Evolutionary conservation across 179 eudicot species (phyloP).

Genomic region (Silene vulgaris): DNA sequence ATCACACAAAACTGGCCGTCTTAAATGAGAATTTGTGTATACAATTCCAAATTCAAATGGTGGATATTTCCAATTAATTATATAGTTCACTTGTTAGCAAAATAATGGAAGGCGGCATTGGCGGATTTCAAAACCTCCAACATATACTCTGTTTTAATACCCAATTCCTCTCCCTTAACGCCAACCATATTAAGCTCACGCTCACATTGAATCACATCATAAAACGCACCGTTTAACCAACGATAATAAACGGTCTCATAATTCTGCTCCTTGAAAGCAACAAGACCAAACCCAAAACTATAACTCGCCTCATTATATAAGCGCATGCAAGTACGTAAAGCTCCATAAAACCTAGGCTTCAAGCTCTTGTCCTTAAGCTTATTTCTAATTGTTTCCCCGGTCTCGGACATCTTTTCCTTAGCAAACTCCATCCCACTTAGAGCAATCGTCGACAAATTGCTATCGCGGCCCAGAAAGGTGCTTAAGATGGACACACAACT

Average conservation of each 20-base stretch:
- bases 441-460: no score
- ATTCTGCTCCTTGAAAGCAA: slow-evolving; percentile 11
- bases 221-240: slow-evolving; percentile 4
- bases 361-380: slow-evolving; percentile 10
- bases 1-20: no score
- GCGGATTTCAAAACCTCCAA: slow-evolving; percentile 6
- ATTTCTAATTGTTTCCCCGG: no score
- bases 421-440: no score
- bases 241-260: slow-evolving; percentile 6
- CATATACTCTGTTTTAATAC: not conserved
- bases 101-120: not conserved
- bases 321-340: not conserved
- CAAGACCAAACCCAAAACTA: slow-evolving; percentile 11
- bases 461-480: no score
- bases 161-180: slow-evolving; percentile 12
- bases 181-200: slow-evolving; percentile 14
- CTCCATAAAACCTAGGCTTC: not conserved
- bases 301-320: slow-evolving; percentile 5
- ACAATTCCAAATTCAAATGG: no score
- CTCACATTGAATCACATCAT: slow-evolving; percentile 7
- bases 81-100: not conserved
- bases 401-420: no score
- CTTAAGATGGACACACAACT: no score
- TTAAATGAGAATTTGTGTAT: no score
- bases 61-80: no score